phyloP scores from a whole-genome alignment of 208 protist genomes.

The Trichomonas gallinae region DNA sequence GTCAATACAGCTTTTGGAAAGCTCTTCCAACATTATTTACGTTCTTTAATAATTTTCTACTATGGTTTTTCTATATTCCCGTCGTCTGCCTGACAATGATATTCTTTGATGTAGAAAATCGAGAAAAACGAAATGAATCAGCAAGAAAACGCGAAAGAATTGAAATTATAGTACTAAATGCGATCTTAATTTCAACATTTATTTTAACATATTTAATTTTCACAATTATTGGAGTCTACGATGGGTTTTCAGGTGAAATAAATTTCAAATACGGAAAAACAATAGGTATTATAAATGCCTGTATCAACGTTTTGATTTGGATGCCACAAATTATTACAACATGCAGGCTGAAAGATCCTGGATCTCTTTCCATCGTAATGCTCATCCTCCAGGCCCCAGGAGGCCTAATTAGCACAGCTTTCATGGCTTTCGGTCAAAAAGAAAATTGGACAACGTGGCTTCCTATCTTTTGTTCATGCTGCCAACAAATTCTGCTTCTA shows the following conservation, averaged over 20 bases:
- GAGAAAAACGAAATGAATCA: too few species aligned
- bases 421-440: neutral
- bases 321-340: constrained; percentile 9
- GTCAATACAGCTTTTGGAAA: neutral
- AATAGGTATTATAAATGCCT: neutral
- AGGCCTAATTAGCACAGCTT: neutral
- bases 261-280: neutral
- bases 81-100: neutral
- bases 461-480: neutral
- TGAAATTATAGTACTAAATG: neutral
- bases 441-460: neutral
- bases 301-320: neutral
- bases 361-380: neutral
- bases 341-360: neutral
- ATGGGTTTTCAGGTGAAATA: neutral
- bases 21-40: neutral
- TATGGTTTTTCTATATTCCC: neutral
- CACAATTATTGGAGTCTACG: neutral
- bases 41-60: neutral
- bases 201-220: neutral
- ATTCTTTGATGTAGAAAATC: neutral
- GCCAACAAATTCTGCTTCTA: neutral
- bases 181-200: neutral
- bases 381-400: neutral
- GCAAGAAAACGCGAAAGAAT: neutral